Evolutionary conservation across 1,139 yeast genomes (phyloP).

Genomic region (Suhomyces guaymorum): DNA sequence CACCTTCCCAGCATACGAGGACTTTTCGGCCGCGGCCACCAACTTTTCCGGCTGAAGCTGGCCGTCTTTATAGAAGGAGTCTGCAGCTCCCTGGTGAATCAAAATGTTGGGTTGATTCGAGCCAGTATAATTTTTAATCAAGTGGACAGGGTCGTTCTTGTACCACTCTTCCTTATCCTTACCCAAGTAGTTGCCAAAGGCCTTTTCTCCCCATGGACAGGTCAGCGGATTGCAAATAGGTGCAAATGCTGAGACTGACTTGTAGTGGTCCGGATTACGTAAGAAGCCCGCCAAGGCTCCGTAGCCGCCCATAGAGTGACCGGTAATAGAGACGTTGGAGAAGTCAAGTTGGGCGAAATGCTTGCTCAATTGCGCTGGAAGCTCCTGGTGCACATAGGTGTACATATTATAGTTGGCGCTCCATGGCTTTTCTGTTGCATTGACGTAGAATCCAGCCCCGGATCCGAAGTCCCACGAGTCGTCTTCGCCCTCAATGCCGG

Average conservation of each 20-base stretch:
- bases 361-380: slow-evolving; percentile 51
- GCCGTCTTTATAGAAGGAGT: slow-evolving; percentile 64
- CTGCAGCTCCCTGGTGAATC: slow-evolving; percentile 81
- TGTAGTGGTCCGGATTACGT: slow-evolving; percentile 70
- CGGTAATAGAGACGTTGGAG: slow-evolving; percentile 69
- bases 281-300: slow-evolving; percentile 85
- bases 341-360: slow-evolving; percentile 57
- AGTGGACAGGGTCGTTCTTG: slow-evolving; percentile 76
- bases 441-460: slow-evolving; percentile 93
- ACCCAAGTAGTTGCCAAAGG: slow-evolving; percentile 78
- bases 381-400: slow-evolving; percentile 74
- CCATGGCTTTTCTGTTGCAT: slow-evolving; percentile 79
- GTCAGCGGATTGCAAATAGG: slow-evolving; percentile 81
- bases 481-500: slow-evolving; percentile 76
- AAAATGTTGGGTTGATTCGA: slow-evolving; percentile 59
- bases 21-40: slow-evolving; percentile 59
- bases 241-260: slow-evolving; percentile 86
- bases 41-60: slow-evolving; percentile 81
- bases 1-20: slow-evolving; percentile 62
- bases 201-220: slow-evolving; percentile 83
- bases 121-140: slow-evolving; percentile 58
- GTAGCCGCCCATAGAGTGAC: slow-evolving; percentile 98
- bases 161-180: slow-evolving; percentile 59
- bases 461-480: slow-evolving; percentile 89
- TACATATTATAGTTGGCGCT: slow-evolving; percentile 78